These are phyloP conservation scores for Solanum tarapatanum DNA, from an alignment of 257 asterid species.

Conservation along the genomic window DNA sequence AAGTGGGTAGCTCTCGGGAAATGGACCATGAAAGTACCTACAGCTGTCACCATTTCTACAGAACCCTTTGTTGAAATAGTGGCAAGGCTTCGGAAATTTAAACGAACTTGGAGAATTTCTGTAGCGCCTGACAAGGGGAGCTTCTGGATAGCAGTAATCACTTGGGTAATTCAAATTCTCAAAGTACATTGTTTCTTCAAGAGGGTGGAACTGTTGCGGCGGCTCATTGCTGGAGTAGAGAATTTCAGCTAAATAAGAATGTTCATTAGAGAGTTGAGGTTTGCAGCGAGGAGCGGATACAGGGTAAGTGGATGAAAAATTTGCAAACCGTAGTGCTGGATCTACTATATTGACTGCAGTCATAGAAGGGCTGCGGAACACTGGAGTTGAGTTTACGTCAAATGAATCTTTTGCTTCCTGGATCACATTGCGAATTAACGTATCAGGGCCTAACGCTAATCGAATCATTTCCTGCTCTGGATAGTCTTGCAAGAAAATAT, in stretches of 20 bases:
- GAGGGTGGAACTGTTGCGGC: constrained; percentile 13
- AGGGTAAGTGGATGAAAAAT: constrained; percentile 21
- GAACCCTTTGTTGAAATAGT: constrained; percentile 63
- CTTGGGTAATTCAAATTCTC: constrained; percentile 14
- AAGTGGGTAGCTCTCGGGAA: constrained; percentile 23
- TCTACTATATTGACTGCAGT: constrained; percentile 25
- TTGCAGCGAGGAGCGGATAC: constrained; percentile 35
- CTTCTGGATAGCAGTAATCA: constrained; percentile 31
- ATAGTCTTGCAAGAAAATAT: constrained; percentile 35
- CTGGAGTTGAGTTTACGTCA: constrained; percentile 19
- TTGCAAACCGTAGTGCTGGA: constrained; percentile 20
- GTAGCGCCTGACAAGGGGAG: constrained; percentile 21
- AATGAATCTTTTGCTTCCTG: constrained; percentile 35
- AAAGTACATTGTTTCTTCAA: constrained; percentile 22
- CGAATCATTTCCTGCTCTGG: constrained; percentile 80
- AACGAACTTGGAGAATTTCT: constrained; percentile 21
- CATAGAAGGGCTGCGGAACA: constrained; percentile 36
- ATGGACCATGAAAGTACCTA: constrained; percentile 53
- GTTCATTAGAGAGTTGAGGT: constrained; percentile 16
- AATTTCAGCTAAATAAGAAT: constrained; percentile 21
- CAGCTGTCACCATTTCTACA: constrained; percentile 85
- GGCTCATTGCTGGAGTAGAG: constrained; percentile 10
- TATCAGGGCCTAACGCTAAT: constrained; percentile 71
- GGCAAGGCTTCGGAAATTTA: constrained; percentile 55
- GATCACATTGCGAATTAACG: constrained; percentile 36